phyloP scores from a whole-genome alignment of 192 early-diverging fungal species.

The Pilaira anomala region DNA sequence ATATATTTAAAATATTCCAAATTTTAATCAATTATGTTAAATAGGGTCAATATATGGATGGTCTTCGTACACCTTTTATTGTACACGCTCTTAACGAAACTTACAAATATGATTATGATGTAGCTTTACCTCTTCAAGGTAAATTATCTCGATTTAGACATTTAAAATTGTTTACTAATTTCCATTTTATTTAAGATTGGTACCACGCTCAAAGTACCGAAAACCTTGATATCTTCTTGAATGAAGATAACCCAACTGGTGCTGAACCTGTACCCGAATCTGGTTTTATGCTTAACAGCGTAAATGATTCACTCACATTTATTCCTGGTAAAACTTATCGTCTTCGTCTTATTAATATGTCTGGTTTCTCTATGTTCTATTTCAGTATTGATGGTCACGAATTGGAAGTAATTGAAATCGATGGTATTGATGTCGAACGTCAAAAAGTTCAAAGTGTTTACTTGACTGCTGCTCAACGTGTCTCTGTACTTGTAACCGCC shows the following conservation, averaged over 20 bases:
- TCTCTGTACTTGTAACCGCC: slow-evolving; percentile 77
- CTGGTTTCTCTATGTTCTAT: slow-evolving; percentile 58
- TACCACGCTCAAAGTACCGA: slow-evolving; percentile 58
- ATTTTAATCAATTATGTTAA: not conserved
- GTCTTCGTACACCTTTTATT: slow-evolving; percentile 37
- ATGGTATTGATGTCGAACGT: slow-evolving; percentile 63
- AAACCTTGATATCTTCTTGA: slow-evolving; percentile 54
- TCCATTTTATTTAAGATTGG: slow-evolving; percentile 35
- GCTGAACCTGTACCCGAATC: slow-evolving; percentile 71
- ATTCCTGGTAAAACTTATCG: slow-evolving; percentile 71
- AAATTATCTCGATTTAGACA: not conserved
- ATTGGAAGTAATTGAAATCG: slow-evolving; percentile 68
- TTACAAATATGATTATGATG: slow-evolving; percentile 67
- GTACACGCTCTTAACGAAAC: slow-evolving; percentile 41
- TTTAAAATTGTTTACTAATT: not conserved
- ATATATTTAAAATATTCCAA: not conserved
- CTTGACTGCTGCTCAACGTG: slow-evolving; percentile 73
- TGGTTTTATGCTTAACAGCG: slow-evolving; percentile 55
- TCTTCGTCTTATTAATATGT: slow-evolving; percentile 74
- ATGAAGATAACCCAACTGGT: slow-evolving; percentile 68
- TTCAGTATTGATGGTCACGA: slow-evolving; percentile 69
- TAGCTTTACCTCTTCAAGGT: slow-evolving; percentile 60
- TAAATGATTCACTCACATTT: slow-evolving; percentile 45
- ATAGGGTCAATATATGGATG: slow-evolving; percentile 41
- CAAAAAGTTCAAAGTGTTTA: slow-evolving; percentile 51